phyloP scores from a whole-genome alignment of 1,284 basidiomycete genomes.

The Apiotrichum mycotoxinovorans region DNA sequence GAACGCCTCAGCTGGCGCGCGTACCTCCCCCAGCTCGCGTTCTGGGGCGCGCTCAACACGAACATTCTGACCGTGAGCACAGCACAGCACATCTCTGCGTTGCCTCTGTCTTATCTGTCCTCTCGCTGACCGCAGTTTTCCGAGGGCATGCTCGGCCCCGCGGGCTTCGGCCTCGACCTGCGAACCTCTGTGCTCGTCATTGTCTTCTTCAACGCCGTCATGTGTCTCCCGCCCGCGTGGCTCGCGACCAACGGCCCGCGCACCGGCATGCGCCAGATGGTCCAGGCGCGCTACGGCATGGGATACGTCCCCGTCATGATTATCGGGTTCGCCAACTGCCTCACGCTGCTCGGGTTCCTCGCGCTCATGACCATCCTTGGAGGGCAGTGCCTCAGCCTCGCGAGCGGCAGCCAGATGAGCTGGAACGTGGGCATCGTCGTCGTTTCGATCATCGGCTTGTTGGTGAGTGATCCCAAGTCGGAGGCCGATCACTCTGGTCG shows the following conservation, averaged over 20 bases:
- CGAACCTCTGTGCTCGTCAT: constrained; percentile 33
- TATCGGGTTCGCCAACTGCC: constrained; percentile 64
- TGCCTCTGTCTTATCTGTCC: not conserved
- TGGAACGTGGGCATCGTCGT: constrained; percentile 79
- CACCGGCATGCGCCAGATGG: constrained; percentile 83
- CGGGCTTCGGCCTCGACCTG: constrained; percentile 38
- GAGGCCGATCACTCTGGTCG: too few relatives aligned
- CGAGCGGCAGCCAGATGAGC: constrained; percentile 57
- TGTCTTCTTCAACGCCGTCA: constrained; percentile 32
- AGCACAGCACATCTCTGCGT: too few relatives aligned
- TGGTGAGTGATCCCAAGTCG: constrained; percentile 55
- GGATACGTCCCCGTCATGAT: constrained; percentile 67
- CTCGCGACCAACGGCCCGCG: constrained; percentile 76
- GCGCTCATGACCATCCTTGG: constrained; percentile 74
- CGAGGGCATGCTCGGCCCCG: constrained; percentile 43
- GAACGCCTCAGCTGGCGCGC: constrained; percentile 24
- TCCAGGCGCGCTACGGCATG: constrained; percentile 71
- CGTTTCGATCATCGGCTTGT: constrained; percentile 69
- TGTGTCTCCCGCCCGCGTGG: constrained; percentile 36
- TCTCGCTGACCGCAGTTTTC: constrained; percentile 30
- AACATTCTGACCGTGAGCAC: constrained; percentile 46
- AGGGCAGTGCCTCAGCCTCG: constrained; percentile 71
- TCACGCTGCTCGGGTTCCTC: constrained; percentile 64
- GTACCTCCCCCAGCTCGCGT: constrained; percentile 40
- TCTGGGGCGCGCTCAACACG: constrained; percentile 47